A percentile compares a stretch with the other conserved stretches of the same genome.
Conservation (phyloP, 1,284 basidiomycete species). For the Puccinia brachypodii region DNA sequence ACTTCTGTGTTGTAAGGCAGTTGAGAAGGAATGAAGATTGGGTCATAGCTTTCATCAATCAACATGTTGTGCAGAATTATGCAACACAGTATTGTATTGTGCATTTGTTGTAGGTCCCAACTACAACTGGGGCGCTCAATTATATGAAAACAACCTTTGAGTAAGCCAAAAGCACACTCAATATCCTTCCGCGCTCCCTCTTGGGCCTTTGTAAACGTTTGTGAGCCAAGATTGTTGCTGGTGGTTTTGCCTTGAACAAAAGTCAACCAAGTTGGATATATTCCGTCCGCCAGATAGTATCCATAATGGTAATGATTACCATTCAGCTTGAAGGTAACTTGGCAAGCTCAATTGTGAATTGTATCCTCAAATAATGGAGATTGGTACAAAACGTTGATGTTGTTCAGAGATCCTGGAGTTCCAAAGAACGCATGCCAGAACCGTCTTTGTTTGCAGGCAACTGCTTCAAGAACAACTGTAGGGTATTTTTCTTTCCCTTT, state of each 20-base stretch:
- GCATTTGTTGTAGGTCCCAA: not conserved
- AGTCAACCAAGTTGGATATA: conserved; percentile 16
- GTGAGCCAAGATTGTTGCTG: not conserved
- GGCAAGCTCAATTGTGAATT: not conserved
- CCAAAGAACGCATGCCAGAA: conserved; percentile 39
- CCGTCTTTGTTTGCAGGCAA: not conserved
- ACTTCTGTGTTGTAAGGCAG: not conserved
- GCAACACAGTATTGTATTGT: not conserved
- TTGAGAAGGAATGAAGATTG: no score
- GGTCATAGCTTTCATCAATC: not conserved
- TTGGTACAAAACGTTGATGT: conserved; percentile 14
- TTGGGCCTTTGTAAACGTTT: not conserved
- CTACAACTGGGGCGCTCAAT: not conserved
- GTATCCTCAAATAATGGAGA: not conserved
- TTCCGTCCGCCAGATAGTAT: conserved; percentile 25
- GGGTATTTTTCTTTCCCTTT: conserved; percentile 34
- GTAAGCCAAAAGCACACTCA: not conserved
- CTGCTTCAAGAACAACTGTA: not conserved
- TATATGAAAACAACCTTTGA: conserved; percentile 3
- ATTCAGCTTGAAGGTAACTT: conserved; percentile 4
- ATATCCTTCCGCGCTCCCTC: conserved; percentile 15
- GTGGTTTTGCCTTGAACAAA: not conserved
- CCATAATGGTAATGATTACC: not conserved
- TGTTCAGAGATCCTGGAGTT: conserved; percentile 26
- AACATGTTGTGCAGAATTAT: conserved; percentile 10